A percentile compares a stretch with the other conserved stretches of the same genome.
phyloP scores from a whole-genome alignment of 2,329 filamentous ascomycete species.

The Nigrospora oryzae region DNA sequence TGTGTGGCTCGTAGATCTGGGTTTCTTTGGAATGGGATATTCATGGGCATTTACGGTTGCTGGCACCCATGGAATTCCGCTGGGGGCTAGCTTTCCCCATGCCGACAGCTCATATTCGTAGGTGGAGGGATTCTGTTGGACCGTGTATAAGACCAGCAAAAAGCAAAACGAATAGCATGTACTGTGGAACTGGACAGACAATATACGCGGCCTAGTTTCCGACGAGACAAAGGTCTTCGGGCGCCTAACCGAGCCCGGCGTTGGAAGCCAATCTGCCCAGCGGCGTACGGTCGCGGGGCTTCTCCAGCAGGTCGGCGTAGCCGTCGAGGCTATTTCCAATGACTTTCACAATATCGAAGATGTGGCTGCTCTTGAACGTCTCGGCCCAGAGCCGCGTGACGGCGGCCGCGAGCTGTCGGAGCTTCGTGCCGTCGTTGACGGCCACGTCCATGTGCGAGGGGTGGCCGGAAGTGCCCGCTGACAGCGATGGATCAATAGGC shows the following conservation, averaged over 20 bases:
- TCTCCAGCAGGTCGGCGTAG: constrained; percentile 49
- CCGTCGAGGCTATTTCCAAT: constrained; percentile 49
- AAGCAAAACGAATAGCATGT: no score
- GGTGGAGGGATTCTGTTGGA: no score
- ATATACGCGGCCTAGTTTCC: neutral
- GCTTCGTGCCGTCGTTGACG: constrained; percentile 38
- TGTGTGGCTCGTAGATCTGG: no score
- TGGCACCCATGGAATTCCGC: no score
- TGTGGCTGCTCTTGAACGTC: constrained; percentile 52
- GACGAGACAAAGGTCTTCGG: neutral
- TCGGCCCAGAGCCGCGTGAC: constrained; percentile 54
- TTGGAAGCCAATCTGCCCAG: constrained; percentile 24
- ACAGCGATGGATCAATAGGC: constrained; percentile 47
- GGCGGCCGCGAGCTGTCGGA: constrained; percentile 47
- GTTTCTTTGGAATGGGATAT: no score
- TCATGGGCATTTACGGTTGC: no score
- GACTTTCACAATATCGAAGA: constrained; percentile 51
- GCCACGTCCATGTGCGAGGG: constrained; percentile 31
- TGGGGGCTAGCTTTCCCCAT: no score
- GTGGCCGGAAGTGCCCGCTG: constrained; percentile 27
- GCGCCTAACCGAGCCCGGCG: constrained; percentile 14
- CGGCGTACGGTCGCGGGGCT: constrained; percentile 39
- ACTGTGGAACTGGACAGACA: no score
- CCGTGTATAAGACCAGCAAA: no score
- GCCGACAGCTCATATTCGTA: no score